Percentiles rank a stretch among this genome's conserved stretches.
Conservation (phyloP, 768 basidiomycete species). For the Imleria badia region DNA sequence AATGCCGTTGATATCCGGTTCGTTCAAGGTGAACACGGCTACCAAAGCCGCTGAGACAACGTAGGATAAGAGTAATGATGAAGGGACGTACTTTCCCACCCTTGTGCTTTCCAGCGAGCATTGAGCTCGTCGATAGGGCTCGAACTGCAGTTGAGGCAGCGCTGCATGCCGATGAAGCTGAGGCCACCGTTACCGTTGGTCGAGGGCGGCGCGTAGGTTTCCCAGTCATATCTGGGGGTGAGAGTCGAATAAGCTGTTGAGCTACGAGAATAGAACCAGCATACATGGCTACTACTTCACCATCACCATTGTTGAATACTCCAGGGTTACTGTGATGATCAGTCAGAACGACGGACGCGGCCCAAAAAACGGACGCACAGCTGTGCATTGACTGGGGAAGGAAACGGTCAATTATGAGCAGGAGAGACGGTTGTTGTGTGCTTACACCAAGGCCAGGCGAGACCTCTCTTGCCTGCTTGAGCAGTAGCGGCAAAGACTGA, state of each 20-base stretch:
- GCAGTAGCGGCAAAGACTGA: conserved; percentile 16
- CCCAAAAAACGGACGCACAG: conserved; percentile 25
- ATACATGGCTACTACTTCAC: conserved; percentile 37
- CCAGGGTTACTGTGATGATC: conserved; percentile 26
- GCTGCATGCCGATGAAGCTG: conserved; percentile 41
- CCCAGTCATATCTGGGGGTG: conserved; percentile 36
- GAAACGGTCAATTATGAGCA: background rate
- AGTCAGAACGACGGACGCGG: background rate
- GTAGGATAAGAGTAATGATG: too few species aligned
- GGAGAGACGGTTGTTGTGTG: background rate
- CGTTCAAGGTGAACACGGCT: conserved; percentile 39
- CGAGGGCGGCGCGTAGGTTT: conserved; percentile 36
- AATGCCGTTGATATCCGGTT: conserved; percentile 35
- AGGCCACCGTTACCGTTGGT: conserved; percentile 38
- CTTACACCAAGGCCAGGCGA: conserved; percentile 39
- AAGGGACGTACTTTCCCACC: conserved; percentile 31
- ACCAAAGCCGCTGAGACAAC: background rate
- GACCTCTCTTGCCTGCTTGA: conserved; percentile 39
- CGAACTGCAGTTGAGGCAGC: conserved; percentile 37
- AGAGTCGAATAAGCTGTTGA: background rate
- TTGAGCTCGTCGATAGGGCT: conserved; percentile 34
- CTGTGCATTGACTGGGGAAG: conserved; percentile 23
- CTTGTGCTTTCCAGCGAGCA: conserved; percentile 32
- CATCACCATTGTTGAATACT: conserved; percentile 32
- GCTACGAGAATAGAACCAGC: background rate